Percentiles rank a stretch among this genome's conserved stretches.
Conservation (phyloP, 805 yeast species). For the Barnettozyma vustinii region DNA sequence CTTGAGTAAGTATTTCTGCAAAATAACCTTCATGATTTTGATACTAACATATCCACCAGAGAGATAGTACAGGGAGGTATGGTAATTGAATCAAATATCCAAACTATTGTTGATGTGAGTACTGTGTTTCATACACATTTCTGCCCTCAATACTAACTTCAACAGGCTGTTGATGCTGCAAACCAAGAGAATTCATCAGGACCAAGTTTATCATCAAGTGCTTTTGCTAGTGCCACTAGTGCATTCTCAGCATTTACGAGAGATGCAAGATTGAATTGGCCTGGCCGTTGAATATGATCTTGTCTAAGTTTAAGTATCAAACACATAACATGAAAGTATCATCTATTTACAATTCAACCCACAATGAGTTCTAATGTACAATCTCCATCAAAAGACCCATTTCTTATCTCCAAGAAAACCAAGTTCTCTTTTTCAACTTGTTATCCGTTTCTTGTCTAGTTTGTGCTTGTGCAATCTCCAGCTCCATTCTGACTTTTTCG, state of each 20-base stretch:
- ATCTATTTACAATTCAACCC: not conserved
- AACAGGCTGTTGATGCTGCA: slow-evolving; percentile 64
- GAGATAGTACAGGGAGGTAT: slow-evolving; percentile 96
- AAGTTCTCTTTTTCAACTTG: slow-evolving; percentile 25
- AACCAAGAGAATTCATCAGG: slow-evolving; percentile 17
- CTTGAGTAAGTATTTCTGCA: slow-evolving; percentile 37
- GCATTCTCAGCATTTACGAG: slow-evolving; percentile 23
- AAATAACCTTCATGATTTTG: too few species aligned
- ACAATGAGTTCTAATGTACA: not conserved
- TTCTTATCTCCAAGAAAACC: slow-evolving; percentile 28
- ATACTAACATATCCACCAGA: slow-evolving; percentile 19
- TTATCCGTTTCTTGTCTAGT: slow-evolving; percentile 28
- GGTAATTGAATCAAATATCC: slow-evolving; percentile 90
- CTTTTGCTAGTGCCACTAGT: slow-evolving; percentile 27
- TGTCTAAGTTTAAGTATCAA: not conserved
- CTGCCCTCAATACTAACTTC: not conserved
- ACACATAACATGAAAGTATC: not conserved
- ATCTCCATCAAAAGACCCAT: not conserved
- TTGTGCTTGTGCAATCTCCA: slow-evolving; percentile 28
- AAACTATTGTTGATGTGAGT: slow-evolving; percentile 60
- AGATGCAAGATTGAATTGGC: slow-evolving; percentile 27
- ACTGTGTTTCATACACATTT: not conserved
- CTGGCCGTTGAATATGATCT: slow-evolving; percentile 13
- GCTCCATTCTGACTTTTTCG: slow-evolving; percentile 34
- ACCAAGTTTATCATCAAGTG: slow-evolving; percentile 23